Evolutionary conservation across 2,329 filamentous ascomycete genomes (phyloP).

Genomic region (Pseudopithomyces chartarum): DNA sequence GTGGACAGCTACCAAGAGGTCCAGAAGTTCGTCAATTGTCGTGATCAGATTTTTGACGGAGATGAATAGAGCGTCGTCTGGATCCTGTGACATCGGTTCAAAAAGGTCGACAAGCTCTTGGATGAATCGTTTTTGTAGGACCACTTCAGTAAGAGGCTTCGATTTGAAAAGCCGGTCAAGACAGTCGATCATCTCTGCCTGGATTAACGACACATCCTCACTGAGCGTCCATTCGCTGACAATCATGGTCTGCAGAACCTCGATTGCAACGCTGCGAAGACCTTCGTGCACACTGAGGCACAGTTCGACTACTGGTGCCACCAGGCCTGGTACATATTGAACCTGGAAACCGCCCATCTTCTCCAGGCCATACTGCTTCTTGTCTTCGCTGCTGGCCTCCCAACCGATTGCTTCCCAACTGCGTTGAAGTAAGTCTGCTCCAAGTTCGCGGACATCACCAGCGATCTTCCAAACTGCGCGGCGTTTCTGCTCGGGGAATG

Average conservation of each 20-base stretch:
- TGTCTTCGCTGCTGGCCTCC: slow-evolving; percentile 85
- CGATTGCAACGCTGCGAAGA: slow-evolving; percentile 84
- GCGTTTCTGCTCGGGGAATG: slow-evolving; percentile 95
- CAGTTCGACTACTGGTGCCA: slow-evolving; percentile 88
- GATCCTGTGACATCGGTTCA: slow-evolving; percentile 67
- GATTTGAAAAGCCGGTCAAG: slow-evolving; percentile 89
- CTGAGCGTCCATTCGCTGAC: slow-evolving; percentile 97
- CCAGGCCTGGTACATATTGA: slow-evolving; percentile 91
- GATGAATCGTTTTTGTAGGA: slow-evolving; percentile 91
- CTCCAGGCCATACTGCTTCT: slow-evolving; percentile 73
- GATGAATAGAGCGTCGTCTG: slow-evolving; percentile 74
- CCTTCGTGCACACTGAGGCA: slow-evolving; percentile 96
- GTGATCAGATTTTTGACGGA: slow-evolving; percentile 79
- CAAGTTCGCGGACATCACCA: slow-evolving; percentile 90
- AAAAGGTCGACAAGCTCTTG: slow-evolving; percentile 83
- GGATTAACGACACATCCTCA: slow-evolving; percentile 86
- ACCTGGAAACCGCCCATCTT: slow-evolving; percentile 97
- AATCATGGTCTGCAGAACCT: slow-evolving; percentile 96
- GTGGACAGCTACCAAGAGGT: slow-evolving; percentile 88
- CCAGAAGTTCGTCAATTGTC: slow-evolving; percentile 87
- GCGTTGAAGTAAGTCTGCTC: slow-evolving; percentile 80
- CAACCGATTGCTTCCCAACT: slow-evolving; percentile 97
- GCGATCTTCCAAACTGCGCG: slow-evolving; percentile 98
- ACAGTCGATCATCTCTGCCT: slow-evolving; percentile 96
- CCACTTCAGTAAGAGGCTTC: slow-evolving; percentile 83